Base-by-base conservation (phyloP, 345 rosid genomes). In the Pugionium dolabratum region DNA sequence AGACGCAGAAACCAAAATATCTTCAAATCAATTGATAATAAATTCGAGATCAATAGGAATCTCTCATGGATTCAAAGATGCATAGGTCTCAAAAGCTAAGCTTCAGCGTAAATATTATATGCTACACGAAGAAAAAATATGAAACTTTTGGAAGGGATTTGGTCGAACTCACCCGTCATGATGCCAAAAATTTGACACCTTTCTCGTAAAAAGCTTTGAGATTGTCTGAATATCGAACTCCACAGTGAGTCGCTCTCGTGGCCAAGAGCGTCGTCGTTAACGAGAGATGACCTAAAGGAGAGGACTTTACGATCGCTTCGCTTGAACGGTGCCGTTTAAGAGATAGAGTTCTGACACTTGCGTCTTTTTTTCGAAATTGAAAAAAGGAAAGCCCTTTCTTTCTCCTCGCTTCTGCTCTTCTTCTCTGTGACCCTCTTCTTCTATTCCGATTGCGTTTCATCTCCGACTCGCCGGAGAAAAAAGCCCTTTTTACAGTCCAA, bases 111-210 rank as follows among this genome's bases (percentile, higher is more conserved):
- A 9, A n/a, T 10, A 56, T 47, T 40, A 39, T 26, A 57, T 47
- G 33, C 9, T 66, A 28, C 26, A 26, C 46, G 29, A 34, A 5
- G 1, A 60, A 60, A 34, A 18, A 18, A 3, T 11, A 51, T 1
- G 60, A 43, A 70, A 70, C 25, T 42, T 41, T 54, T 9, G 3
- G 3, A 41, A 59, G 26, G 3, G 57, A 10, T 31, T 33, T 29
- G 42, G 49, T 58, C 36, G 33, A 42, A 72, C 54, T 72, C 33
- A 72, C 76, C 76, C 29, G 71, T 72, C 76, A 66, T 72, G 71
- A 36, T 58, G 49, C 40, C 34, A 35, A 64, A 55, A 18, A 18
- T 39, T 64, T 40, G 59, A 62, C 6, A 54, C 31, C 50, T 62
- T 70, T 44, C 33, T 8, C 9, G 46, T 11, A 25, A n/a, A 9